Evolutionary conservation across 2,329 filamentous ascomycete species (phyloP).

Genomic region (Zasmidium cellare): DNA sequence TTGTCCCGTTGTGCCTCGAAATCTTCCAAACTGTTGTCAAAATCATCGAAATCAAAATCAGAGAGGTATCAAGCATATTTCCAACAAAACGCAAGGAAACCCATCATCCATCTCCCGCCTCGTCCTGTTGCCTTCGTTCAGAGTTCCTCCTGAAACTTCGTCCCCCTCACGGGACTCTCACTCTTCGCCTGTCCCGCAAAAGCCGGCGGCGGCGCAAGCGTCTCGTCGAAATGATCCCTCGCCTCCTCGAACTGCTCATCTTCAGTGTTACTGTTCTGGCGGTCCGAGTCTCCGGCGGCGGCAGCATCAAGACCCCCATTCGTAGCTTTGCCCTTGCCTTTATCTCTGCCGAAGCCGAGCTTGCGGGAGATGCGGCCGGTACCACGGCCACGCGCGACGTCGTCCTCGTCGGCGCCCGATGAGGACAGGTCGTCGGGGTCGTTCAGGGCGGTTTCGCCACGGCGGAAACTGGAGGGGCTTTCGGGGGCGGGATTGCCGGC

Average conservation of each 20-base stretch:
- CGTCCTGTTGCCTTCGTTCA: conserved; percentile 20
- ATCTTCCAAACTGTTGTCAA: no score
- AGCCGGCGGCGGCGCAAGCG: conserved; percentile 42
- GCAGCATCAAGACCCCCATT: conserved; percentile 7
- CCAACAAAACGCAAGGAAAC: background rate
- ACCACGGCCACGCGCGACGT: conserved; percentile 30
- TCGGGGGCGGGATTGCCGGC: conserved; percentile 13
- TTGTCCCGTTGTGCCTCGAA: no score
- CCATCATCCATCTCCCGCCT: background rate
- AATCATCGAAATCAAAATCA: no score
- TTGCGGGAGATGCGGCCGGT: conserved; percentile 37
- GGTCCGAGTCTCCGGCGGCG: conserved; percentile 4
- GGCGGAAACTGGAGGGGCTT: conserved; percentile 28
- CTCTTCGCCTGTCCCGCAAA: conserved; percentile 39
- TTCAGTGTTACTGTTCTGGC: conserved; percentile 29
- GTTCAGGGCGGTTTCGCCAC: conserved; percentile 13
- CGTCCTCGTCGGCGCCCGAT: conserved; percentile 32
- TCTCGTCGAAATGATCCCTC: conserved; percentile 52
- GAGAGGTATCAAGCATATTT: no score
- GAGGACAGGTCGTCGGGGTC: conserved; percentile 29
- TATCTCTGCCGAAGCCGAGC: conserved; percentile 19
- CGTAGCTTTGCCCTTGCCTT: conserved; percentile 20
- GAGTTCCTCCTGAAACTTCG: conserved; percentile 61
- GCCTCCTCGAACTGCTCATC: conserved; percentile 56
- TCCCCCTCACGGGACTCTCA: conserved; percentile 51